Evolutionary conservation across 73 alveolate species (phyloP), one percentile per base, ranked within the genome.

Genomic region (Durusdinium trenchii): DNA sequence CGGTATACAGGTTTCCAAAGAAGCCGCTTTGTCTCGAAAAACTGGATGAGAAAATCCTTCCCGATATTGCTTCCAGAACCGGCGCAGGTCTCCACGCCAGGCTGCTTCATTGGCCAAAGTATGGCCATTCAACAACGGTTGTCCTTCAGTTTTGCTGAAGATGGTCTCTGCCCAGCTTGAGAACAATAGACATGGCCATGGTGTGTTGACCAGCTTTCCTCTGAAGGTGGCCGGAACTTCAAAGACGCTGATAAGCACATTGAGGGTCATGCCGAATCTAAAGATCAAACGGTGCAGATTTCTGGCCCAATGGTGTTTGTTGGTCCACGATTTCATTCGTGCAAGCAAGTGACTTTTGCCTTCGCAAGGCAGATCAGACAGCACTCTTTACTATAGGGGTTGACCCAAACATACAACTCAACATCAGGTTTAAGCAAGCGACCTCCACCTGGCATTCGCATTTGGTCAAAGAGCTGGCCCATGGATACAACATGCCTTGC

Each of bases 401-500:
- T 57, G 69, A 12, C 12, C n/a, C n/a, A n/a, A n/a, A n/a, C n/a
- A n/a, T n/a, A n/a, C n/a, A n/a, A n/a, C n/a, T n/a, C n/a, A n/a
- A 57, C 69, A 16, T 57, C n/a, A n/a, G n/a, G n/a, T n/a, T 3
- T 36, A 71, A 71, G 84, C 28, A 5, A 6, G 52, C 51, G 52
- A n/a, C 84, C 84, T 10, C 84, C 84, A 71, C 52, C 48, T 6
- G 84, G 84, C 51, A n/a, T 28, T 4, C 51, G 84, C 51, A 71
- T 3, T 10, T n/a, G 6, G 30, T 47, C 32, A 71, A 71, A 71
- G 52, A 71, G 26, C 51, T 71, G 84, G 16, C 84, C 84, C 84
- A 71, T 71, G 47, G 84, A 71, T 20, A 71, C 84, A 16, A 71
- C 84, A 71, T 71, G 84, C 84, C 84, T 16, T n/a, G 84, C 84